Evolutionary conservation across 164 flowering plant genomes (phyloP), one percentile per base, ranked within the genome.

Genomic region (Warburgia ugandensis): DNA sequence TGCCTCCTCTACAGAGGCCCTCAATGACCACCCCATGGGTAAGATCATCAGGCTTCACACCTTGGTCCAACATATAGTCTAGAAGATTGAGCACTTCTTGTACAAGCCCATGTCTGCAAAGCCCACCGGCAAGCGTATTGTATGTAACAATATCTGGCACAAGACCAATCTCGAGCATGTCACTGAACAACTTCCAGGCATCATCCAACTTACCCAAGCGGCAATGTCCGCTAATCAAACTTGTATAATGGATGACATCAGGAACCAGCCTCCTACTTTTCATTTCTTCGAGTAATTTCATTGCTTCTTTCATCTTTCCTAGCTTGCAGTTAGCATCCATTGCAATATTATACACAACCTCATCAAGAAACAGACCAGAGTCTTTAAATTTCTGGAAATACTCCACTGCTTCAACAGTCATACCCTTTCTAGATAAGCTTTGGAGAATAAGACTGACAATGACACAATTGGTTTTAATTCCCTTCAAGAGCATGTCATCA

Each of bases 241-340:
- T 79, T 11, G 94, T 78, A 55, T 74, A 90, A 63, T 79, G 77
- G 45, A 73, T 43, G n/a, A 69, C 47, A 70, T 90, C 94, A 0
- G 78, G 77, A 41, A 42, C 49, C 62, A 86, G 40, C 23, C 56
- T 21, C 48, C 59, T 66, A 12, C 59, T 16, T 62, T 68, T 67
- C 91, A 90, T 84, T 55, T 84, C 81, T 48, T 70, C 45, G 10
- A 89, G 53, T 57, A 90, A 38, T 11, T 53, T 65, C 27, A 46
- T 19, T 8, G 91, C 95, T 63, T 73, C 79, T 38, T 84, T 76
- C 48, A 80, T 57, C 57, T 68, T 70, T 1, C 80, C 86, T 27
- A 68, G 36, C 61, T 76, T 73, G 64, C 88, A 84, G 16, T 77
- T 44, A 54, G 83, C 88, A 73, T 76, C 66, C 17, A 80, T 56